Percentiles rank a stretch among this genome's conserved stretches.
Evolutionary conservation across 768 basidiomycete genomes (phyloP).

Genomic region (Galerina marginata): DNA sequence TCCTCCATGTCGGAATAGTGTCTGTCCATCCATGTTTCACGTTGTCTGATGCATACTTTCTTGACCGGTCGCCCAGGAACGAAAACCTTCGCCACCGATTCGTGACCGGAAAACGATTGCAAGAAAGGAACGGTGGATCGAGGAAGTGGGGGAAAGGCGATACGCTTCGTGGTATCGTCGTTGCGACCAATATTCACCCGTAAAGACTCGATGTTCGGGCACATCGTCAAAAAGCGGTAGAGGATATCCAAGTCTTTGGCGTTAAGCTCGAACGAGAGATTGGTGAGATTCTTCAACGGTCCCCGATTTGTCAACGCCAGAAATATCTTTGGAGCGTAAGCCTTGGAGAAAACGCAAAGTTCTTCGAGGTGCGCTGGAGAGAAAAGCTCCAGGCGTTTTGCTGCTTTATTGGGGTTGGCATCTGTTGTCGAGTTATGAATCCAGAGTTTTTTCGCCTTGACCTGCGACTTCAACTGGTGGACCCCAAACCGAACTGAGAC

Average conservation of each 20-base stretch:
- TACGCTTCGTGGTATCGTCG: neutral
- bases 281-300: neutral
- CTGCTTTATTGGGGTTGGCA: neutral
- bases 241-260: neutral
- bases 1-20: neutral
- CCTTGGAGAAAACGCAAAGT: neutral
- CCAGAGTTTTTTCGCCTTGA: too few species aligned
- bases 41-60: neutral
- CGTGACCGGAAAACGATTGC: neutral
- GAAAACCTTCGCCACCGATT: neutral
- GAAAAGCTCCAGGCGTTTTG: neutral
- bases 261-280: neutral
- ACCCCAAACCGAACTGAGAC: too few species aligned
- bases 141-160: neutral
- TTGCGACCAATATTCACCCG: neutral
- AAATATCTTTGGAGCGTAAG: neutral
- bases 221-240: neutral
- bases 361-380: neutral
- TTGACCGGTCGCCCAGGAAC: conserved; percentile 3
- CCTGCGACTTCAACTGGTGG: too few species aligned
- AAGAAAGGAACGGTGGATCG: neutral
- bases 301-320: neutral
- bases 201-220: neutral
- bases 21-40: too few species aligned
- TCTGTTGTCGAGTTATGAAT: too few species aligned